Conservation (phyloP, 2,329 filamentous ascomycete species). For the Fusarium bactridioides region DNA sequence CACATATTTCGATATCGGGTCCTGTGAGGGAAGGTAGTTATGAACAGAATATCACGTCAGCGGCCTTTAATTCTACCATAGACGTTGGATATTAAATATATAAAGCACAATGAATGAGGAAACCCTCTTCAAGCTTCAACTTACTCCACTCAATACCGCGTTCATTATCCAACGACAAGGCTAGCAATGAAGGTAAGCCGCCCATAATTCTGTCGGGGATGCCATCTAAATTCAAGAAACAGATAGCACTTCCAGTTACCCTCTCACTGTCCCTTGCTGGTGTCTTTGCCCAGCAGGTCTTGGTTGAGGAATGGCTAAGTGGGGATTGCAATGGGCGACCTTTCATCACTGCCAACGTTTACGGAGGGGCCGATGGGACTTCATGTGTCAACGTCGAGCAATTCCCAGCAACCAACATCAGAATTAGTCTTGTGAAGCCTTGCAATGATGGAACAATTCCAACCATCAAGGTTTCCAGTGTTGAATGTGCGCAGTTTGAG, state of each 20-base stretch:
- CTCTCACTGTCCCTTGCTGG: neutral
- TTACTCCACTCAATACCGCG: fast-evolving
- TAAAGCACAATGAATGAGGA: neutral
- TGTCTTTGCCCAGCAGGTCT: neutral
- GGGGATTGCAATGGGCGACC: neutral
- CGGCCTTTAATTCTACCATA: too few species aligned
- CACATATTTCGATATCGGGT: too few species aligned
- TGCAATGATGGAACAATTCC: neutral
- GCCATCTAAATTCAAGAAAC: neutral
- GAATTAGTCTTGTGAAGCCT: neutral
- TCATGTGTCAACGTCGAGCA: neutral
- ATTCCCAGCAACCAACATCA: neutral
- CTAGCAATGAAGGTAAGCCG: neutral
- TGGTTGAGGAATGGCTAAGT: neutral
- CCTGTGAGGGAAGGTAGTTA: fast-evolving
- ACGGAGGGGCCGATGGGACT: neutral
- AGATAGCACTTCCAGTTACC: neutral
- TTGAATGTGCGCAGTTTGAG: neutral
- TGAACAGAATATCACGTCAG: neutral
- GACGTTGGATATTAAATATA: neutral
- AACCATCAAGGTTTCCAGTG: neutral
- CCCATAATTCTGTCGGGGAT: fast-evolving
- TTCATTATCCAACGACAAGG: too few species aligned
- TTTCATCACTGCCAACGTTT: neutral
- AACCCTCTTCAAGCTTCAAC: neutral